Evolutionary conservation across 176 grass and related monocot genomes (phyloP).

Genomic region (Musa troglodytarum): DNA sequence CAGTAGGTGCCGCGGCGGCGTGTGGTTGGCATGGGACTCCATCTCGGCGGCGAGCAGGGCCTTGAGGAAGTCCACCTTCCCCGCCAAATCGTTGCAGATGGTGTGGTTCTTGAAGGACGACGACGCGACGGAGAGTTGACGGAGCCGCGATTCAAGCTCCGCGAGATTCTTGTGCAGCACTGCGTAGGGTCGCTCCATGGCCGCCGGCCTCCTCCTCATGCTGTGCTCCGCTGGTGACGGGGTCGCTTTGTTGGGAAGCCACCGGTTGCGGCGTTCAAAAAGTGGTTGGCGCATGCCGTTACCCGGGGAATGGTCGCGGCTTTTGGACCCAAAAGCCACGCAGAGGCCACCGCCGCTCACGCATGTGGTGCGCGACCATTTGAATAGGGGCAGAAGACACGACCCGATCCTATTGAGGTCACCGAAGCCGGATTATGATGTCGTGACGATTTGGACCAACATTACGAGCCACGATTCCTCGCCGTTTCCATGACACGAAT

Average conservation of each 20-base stretch:
- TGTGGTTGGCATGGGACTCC: neutral
- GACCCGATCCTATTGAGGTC: no score
- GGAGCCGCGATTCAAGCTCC: neutral
- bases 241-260: neutral
- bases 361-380: no score
- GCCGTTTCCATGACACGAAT: no score
- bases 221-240: neutral
- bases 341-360: no score
- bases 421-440: no score
- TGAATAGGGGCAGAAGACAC: no score
- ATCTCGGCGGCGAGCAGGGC: neutral
- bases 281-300: neutral
- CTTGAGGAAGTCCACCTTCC: slow-evolving; percentile 3
- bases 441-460: no score
- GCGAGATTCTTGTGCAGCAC: neutral
- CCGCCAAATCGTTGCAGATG: neutral
- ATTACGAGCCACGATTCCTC: no score
- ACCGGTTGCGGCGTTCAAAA: neutral
- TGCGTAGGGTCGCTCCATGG: neutral
- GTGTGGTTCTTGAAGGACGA: neutral
- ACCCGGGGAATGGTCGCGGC: neutral
- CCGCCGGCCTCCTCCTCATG: neutral
- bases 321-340: neutral
- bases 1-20: neutral
- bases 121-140: neutral